Evolutionary conservation across 176 grass and related monocot species (phyloP), one percentile per base, ranked within the genome.

Genomic region (Avena insularis): DNA sequence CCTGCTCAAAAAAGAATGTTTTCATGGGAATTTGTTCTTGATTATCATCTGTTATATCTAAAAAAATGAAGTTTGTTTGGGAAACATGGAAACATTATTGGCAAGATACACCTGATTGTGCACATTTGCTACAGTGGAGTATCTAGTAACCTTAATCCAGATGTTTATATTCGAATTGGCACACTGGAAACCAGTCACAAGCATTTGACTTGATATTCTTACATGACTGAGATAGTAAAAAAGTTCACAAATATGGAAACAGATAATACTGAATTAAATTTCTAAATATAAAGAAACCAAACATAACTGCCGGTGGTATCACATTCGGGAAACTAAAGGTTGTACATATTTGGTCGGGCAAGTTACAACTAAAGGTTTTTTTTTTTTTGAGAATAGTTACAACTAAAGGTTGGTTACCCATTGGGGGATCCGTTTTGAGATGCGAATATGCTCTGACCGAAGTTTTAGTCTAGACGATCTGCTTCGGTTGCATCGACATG

Each of bases 1-100:
- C 91, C 95, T 98, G 85, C 58, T 59, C 33, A 79, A 68, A 25
- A 27, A 77, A 70, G 1, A 4, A 27, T 7, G n/a, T 64, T 84
- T 29, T 69, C 68, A 75, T 23, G 15, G 21, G 85, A 48, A 36
- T 16, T 29, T 61, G 25, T 43, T 38, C 9, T 19, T 31, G 14
- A 47, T 2, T 61, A 1, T 59, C 43, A 68, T 46, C 12, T 50
- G 64, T 3, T 50, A 84, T 3, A 25, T 0, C 2, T 10, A 77
- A 77, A 14, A 25, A 27, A 57, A 7, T 1, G 9, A 23, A 71
- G 21, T 58, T 66, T 54, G 35, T 1, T 77, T 55, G 2, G 63
- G 35, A 67, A 20, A 15, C 43, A 47, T 29, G 8, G 2, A 80
- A 31, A 51, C 27, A 50, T 17, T 6, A 47, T 74, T 2, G 12